A percentile compares a stretch with the other conserved stretches of the same genome.
phyloP scores from a whole-genome alignment of 108 stramenopile genomes.

The Cyclotella kingstonii region DNA sequence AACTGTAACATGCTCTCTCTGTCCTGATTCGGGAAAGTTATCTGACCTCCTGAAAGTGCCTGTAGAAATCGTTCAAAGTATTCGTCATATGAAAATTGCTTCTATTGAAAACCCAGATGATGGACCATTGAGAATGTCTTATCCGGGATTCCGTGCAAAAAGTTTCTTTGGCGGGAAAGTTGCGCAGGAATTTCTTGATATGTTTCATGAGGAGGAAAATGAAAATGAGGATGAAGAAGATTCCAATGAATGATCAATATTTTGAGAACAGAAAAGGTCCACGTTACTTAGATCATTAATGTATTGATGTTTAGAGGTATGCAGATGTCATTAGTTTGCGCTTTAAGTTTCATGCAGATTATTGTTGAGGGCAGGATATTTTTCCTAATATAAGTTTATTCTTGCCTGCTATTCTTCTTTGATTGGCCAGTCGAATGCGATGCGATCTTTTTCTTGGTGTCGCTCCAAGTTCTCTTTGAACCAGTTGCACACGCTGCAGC shows the following conservation, averaged over 20 bases:
- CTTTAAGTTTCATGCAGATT: too few species aligned
- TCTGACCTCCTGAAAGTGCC: slow-evolving; percentile 11
- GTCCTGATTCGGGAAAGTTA: slow-evolving; percentile 12
- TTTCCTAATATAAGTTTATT: too few species aligned
- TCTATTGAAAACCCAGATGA: slow-evolving; percentile 19
- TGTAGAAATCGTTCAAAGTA: slow-evolving; percentile 5
- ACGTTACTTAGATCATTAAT: too few species aligned
- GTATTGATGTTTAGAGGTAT: too few species aligned
- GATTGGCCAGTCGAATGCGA: too few species aligned
- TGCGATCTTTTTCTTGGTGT: too few species aligned
- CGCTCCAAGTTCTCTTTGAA: too few species aligned
- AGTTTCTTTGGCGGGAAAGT: slow-evolving; percentile 17
- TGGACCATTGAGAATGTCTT: slow-evolving; percentile 23
- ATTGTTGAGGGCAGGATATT: too few species aligned
- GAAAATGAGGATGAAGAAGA: slow-evolving; percentile 5
- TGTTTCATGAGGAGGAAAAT: not conserved
- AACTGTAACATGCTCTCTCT: not conserved
- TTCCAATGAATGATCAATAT: not conserved
- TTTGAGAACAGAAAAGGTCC: too few species aligned
- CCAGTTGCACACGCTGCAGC: too few species aligned
- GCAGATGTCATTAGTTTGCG: too few species aligned
- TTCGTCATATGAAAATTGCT: slow-evolving; percentile 14
- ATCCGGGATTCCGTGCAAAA: slow-evolving; percentile 19
- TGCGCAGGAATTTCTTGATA: slow-evolving; percentile 9
- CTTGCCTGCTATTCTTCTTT: too few species aligned